Evolutionary conservation across 805 yeast species (phyloP), one percentile per base, ranked within the genome.

Genomic region (Barnettozyma californica): DNA sequence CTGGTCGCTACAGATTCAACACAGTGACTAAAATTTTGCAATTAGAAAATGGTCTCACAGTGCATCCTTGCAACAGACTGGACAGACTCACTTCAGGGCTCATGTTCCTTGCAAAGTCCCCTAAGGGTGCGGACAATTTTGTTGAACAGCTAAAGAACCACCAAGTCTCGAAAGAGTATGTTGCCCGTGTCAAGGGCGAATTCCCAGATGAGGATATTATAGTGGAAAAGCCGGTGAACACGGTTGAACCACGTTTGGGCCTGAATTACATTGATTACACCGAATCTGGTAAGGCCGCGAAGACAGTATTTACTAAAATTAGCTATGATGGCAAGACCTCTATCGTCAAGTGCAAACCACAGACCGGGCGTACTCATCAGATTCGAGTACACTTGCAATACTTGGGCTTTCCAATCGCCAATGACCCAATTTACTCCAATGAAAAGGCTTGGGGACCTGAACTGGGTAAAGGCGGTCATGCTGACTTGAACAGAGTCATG

Each of bases 301-400:
- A 66, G 45, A 94, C 99, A 0, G 64, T 70, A 13, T 94, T 92
- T 66, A 34, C 53, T 39, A 57, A 53, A 34, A 42, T 59, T 29
- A 53, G 57, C 16, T 53, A 47, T 25, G 63, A 59, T 46, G 61
- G 61, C 8, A 45, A 69, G 64, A 49, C 72, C 87, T 43, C 68
- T 86, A 74, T 94, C 25, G 96, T 94, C 3, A 73, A 80, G 51
- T 92, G 98, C 66, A 76, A 72, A 54, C 99, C 99, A 1, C 68
- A 77, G 16, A 92, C 99, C 0, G 99, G 99, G 0, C 74, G 99
- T 61, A 89, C 97, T 0, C 99, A 92, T 65, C 99, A 92, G 63
- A 90, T 94, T 44, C 72, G 99, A 51, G 96, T 94, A 1, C 99
- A 94, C 68, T 68, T 94, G 48, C 97, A 91, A 66, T 84, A 74